Percentiles rank a stretch among this genome's conserved stretches.
Evolutionary conservation across 768 basidiomycete genomes (phyloP).

Genomic region (Panellus pusillus): DNA sequence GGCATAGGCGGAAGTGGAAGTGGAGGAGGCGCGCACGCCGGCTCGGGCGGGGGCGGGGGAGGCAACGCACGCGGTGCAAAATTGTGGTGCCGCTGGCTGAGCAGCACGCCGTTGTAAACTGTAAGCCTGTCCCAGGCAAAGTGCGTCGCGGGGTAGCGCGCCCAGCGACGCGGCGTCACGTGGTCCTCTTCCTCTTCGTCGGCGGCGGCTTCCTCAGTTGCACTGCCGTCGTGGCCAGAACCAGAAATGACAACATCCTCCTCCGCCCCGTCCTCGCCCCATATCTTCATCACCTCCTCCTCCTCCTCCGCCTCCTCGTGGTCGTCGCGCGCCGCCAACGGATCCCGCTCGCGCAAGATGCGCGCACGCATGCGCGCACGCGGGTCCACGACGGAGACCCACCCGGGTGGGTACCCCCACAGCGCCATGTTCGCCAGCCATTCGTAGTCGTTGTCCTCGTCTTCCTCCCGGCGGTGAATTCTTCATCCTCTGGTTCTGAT

Average conservation of each 20-base stretch:
- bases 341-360: slow-evolving; percentile 43
- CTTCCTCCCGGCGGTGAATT: slow-evolving; percentile 1
- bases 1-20: slow-evolving; percentile 18
- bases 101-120: slow-evolving; percentile 29
- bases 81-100: slow-evolving; percentile 39
- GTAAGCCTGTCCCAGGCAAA: slow-evolving; percentile 20
- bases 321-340: slow-evolving; percentile 24
- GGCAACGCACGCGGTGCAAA: slow-evolving; percentile 20
- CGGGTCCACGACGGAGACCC: slow-evolving; percentile 56
- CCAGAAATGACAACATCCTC: slow-evolving; percentile 9
- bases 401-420: slow-evolving; percentile 83
- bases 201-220: neutral
- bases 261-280: slow-evolving; percentile 16
- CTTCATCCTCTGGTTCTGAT: no score
- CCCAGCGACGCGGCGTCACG: slow-evolving; percentile 13
- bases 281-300: slow-evolving; percentile 31
- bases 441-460: slow-evolving; percentile 37
- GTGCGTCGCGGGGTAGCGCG: slow-evolving; percentile 15
- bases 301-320: slow-evolving; percentile 39
- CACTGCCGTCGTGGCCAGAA: neutral
- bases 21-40: slow-evolving; percentile 14
- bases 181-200: neutral
- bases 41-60: slow-evolving; percentile 1
- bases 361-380: slow-evolving; percentile 44
- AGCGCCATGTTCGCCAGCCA: slow-evolving; percentile 65